Evolutionary conservation across 495 filamentous ascomycete species (phyloP).

Genomic region (Hyaloscypha bicolor): DNA sequence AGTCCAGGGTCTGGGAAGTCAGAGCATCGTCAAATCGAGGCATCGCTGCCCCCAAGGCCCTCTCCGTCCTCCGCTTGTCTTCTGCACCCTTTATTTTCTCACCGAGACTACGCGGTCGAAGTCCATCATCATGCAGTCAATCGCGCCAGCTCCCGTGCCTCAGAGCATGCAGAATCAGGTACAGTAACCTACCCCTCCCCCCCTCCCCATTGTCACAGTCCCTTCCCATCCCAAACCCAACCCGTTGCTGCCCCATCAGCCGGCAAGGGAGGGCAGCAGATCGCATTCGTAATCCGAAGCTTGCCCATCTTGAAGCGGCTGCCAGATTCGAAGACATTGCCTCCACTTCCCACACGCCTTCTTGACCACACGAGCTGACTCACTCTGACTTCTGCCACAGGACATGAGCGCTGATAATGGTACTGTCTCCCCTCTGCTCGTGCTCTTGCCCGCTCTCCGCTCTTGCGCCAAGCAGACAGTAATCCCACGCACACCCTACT

Average conservation of each 20-base stretch:
- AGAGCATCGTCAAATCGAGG: neutral
- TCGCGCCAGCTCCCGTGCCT: slow-evolving; percentile 32
- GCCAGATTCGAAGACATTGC: neutral
- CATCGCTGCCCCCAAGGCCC: neutral
- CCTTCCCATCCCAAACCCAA: slow-evolving; percentile 2
- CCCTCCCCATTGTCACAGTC: neutral
- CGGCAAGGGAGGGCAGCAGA: neutral
- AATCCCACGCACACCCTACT: neutral
- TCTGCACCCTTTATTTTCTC: neutral
- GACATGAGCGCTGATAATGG: slow-evolving; percentile 37
- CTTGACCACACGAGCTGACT: slow-evolving; percentile 27
- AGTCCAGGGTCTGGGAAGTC: neutral
- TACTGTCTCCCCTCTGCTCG: slow-evolving; percentile 17
- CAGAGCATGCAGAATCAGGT: slow-evolving; percentile 31
- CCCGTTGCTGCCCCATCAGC: neutral
- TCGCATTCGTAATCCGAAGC: slow-evolving; percentile 2
- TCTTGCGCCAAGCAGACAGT: neutral
- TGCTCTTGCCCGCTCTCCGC: neutral
- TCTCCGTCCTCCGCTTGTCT: neutral
- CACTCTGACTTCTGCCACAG: slow-evolving; percentile 25
- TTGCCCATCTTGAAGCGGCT: slow-evolving; percentile 6
- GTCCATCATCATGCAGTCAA: slow-evolving; percentile 31
- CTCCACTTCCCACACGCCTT: neutral
- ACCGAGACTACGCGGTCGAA: neutral
- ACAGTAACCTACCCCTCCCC: slow-evolving; percentile 10